Evolutionary conservation across 2,329 filamentous ascomycete genomes (phyloP), one percentile per base, ranked within the genome.

Genomic region (Balansia obtecta): DNA sequence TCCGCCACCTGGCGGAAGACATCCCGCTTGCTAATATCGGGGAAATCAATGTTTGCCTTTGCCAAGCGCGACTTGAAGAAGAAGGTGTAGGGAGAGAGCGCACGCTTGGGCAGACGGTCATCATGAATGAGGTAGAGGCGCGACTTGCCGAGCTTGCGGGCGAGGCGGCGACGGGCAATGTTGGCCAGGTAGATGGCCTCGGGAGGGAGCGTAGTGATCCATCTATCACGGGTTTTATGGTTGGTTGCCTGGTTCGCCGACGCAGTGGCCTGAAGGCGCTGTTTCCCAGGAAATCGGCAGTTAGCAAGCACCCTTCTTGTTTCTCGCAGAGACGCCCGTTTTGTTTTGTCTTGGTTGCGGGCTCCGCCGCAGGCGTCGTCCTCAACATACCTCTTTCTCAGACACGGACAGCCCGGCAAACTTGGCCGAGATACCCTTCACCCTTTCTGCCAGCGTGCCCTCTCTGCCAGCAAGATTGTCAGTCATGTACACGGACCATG

Each of bases 171-270:
- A 50, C 77, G 77, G 20, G 75, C 73, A 2, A 53, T 54, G 65
- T 77, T 79, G 53, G 77, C 76, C 2, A 62, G 53, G 45, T 58
- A 54, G 49, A 79, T 72, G 32, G 66, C 62, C 47, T 61, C 58
- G 3, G 65, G 61, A 3, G 69, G 60, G 56, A 71, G 60, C 30
- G 61, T 63, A 52, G 71, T 64, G n/a, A 79, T 60, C 76, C 77
- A 80, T 15, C 66, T 62, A 62, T 71, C 68, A 58, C 66, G 66
- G 16, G 60, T 56, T 9, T 60, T 65, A 9, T 61, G 56, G 58
- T 76, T 76, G 56, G 56, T 53, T 18, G 58, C 54, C 45, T 62
- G 64, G 65, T 79, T 78, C 54, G 67, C 55, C 2, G 60, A 50
- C 30, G 61, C 65, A 12, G 39, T 57, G 20, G 60, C 55, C n/a